Base-by-base conservation (phyloP, 2,329 filamentous ascomycete genomes). In the Trichophyton schoenleinii region DNA sequence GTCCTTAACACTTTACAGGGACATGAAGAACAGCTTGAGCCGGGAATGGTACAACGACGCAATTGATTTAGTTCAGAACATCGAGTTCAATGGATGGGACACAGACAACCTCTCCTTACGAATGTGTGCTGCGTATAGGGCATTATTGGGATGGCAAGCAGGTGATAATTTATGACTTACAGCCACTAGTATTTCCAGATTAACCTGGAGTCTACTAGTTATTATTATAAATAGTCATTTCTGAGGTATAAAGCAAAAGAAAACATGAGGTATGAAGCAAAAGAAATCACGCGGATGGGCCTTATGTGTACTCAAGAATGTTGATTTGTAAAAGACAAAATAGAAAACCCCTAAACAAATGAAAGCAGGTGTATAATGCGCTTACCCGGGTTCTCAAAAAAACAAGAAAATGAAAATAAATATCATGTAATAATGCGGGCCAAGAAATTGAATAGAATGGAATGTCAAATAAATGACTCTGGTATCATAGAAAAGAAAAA, bases 1-100 rank as follows among this genome's bases (percentile, higher is more conserved):
- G 22, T 80, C 79, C 0, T 75, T 85, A 3, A 82, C 85, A 63
- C 75, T 79, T 20, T 80, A 80, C 61, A 52, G 11, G 5, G 46
- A 22, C 22, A 25, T 15, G 11, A 25, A 52, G 20, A 28, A 28
- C 20, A 65, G 41, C 3, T 66, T 69, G n/a, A 73, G 69, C 64
- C 66, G 66, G 15, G 67, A 68, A 11, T 76, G 74, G 74, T 74
- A 68, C 1, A 62, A 66, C 42, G 75, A 71, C 60, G 52, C 52
- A 3, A 1, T 34, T 8, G 20, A 36, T 9, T 6, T 55, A 20
- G 15, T 31, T 13, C 15, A 20, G 52, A 3, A 15, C 3, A 8
- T 55, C 5, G 52, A 55, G 34, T 2, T 18, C 53, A 65, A 67
- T 52, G 61, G 66, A 5, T 69, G 69, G 1, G 57, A 60, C 8